phyloP scores from a whole-genome alignment of 257 asterid genomes.

The Prunella vulgaris region DNA sequence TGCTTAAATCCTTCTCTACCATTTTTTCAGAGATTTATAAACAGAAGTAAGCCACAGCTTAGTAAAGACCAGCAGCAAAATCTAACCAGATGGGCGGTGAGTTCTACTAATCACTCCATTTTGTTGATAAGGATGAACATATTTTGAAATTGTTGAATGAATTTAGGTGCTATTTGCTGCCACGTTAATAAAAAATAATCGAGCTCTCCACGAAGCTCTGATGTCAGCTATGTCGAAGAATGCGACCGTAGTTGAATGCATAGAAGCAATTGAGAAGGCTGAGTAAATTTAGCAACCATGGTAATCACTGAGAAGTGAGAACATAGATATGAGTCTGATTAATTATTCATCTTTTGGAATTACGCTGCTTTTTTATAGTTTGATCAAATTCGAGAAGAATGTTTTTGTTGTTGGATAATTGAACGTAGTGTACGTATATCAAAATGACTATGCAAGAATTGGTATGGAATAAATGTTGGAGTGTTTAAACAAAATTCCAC shows the following conservation, averaged over 20 bases:
- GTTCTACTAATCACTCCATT: conserved; percentile 15
- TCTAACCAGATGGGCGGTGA: conserved; percentile 98
- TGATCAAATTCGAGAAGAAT: neutral
- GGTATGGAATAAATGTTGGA: no score
- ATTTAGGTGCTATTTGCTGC: conserved; percentile 74
- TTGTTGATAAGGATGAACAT: no score
- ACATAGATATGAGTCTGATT: neutral
- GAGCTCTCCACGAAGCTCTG: conserved; percentile 63
- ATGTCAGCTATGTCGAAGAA: conserved; percentile 78
- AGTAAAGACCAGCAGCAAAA: conserved; percentile 95
- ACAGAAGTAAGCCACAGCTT: conserved; percentile 78
- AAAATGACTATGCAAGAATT: no score
- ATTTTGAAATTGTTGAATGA: neutral
- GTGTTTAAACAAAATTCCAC: no score
- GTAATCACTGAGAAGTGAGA: neutral
- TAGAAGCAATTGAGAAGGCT: conserved; percentile 82
- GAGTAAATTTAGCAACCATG: conserved; percentile 20
- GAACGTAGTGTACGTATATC: neutral
- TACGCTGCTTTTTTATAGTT: neutral
- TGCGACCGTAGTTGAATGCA: conserved; percentile 84
- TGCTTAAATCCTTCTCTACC: neutral
- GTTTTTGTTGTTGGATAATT: neutral
- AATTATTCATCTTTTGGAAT: neutral
- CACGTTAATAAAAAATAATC: conserved; percentile 69
- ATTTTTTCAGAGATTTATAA: conserved; percentile 75